A percentile compares a stretch with the other conserved stretches of the same genome.
These are phyloP conservation scores for Lactifluus echinatus DNA, from an alignment of 768 basidiomycete species.

Conservation along the genomic window DNA sequence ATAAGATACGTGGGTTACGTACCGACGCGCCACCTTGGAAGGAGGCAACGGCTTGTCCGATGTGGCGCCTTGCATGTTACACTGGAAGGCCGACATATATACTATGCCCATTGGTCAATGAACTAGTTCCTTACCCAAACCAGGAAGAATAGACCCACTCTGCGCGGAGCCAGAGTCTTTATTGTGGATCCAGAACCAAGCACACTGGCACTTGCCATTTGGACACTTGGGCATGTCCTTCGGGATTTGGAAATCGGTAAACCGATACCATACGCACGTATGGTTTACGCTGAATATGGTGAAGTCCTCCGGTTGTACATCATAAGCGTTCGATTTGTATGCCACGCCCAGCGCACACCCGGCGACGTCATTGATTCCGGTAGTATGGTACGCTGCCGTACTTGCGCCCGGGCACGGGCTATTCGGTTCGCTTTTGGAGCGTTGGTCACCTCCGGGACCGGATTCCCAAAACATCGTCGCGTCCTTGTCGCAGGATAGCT, in stretches of 20 bases:
- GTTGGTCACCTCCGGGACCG: slow-evolving; percentile 22
- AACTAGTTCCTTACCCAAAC: too few species aligned
- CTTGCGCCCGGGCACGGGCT: slow-evolving; percentile 23
- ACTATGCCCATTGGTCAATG: slow-evolving; percentile 18
- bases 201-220: slow-evolving; percentile 36
- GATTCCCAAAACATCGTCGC: slow-evolving; percentile 24
- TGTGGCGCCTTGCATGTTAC: slow-evolving; percentile 29
- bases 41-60: slow-evolving; percentile 27
- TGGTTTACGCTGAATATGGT: slow-evolving; percentile 37
- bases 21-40: slow-evolving; percentile 29
- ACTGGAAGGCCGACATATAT: slow-evolving; percentile 36
- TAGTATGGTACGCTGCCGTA: slow-evolving; percentile 26
- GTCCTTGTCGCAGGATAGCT: slow-evolving; percentile 30
- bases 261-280: slow-evolving; percentile 34
- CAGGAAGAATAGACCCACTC: slow-evolving; percentile 23
- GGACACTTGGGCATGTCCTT: slow-evolving; percentile 37
- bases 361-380: slow-evolving; percentile 25
- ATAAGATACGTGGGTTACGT: not conserved
- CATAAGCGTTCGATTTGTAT: slow-evolving; percentile 32
- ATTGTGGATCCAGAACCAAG: slow-evolving; percentile 35
- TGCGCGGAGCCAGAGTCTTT: slow-evolving; percentile 30
- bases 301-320: slow-evolving; percentile 35
- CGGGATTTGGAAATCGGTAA: slow-evolving; percentile 37
- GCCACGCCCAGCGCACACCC: slow-evolving; percentile 37
- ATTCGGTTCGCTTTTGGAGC: slow-evolving; percentile 17